Evolutionary conservation across 495 filamentous ascomycete species (phyloP).

Genomic region (Penicillium antarcticum): DNA sequence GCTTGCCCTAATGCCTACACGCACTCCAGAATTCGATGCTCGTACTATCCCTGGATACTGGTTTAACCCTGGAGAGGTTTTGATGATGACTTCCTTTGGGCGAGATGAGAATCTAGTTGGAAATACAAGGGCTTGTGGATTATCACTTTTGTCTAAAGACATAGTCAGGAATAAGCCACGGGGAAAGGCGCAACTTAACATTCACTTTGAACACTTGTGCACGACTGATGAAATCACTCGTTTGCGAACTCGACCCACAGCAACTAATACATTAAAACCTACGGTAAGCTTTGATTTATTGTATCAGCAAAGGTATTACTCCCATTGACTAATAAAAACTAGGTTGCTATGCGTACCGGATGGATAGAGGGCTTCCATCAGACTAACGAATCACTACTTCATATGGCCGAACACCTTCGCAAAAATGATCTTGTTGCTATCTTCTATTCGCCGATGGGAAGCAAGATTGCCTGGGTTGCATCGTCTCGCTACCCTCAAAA

Average conservation of each 20-base stretch:
- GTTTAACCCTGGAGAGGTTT: slow-evolving; percentile 20
- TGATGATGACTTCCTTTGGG: slow-evolving; percentile 34
- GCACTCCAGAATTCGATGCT: no score
- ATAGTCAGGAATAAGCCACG: no score
- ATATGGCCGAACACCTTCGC: slow-evolving; percentile 24
- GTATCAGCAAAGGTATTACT: no score
- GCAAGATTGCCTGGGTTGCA: slow-evolving; percentile 19
- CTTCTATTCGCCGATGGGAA: slow-evolving; percentile 10
- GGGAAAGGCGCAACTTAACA: no score
- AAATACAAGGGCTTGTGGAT: slow-evolving; percentile 36
- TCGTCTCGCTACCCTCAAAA: slow-evolving; percentile 22
- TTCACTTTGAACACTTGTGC: no score
- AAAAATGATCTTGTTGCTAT: slow-evolving; percentile 24
- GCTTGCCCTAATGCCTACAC: no score
- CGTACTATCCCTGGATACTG: slow-evolving; percentile 1
- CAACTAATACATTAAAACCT: no score
- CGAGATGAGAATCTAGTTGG: slow-evolving; percentile 32
- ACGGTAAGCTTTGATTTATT: no score
- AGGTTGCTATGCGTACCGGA: background rate
- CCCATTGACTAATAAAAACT: no score
- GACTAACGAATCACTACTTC: slow-evolving; percentile 25
- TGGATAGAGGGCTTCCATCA: slow-evolving; percentile 39
- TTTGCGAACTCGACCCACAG: no score
- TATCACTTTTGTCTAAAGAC: slow-evolving; percentile 7
- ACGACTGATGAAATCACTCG: no score